Conservation (phyloP, 2,329 filamentous ascomycete genomes). For the Fusarium stilboides region DNA sequence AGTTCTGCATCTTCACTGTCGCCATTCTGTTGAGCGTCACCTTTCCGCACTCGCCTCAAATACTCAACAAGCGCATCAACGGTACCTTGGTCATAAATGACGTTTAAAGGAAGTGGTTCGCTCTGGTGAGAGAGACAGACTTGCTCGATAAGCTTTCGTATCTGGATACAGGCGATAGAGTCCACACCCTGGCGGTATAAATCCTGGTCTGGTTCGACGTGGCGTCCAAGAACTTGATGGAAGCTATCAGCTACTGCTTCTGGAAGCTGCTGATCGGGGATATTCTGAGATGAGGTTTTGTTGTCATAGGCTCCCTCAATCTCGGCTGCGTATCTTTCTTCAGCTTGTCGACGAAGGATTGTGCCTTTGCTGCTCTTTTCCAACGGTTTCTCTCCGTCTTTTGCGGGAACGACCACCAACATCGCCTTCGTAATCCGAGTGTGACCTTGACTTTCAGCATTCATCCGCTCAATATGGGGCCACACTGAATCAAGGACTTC, state of each 20-base stretch:
- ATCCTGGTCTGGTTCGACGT: conserved; percentile 60
- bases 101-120: conserved; percentile 64
- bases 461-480: conserved; percentile 62
- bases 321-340: conserved; percentile 61
- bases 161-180: conserved; percentile 70
- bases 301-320: conserved; percentile 64
- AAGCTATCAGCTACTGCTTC: conserved; percentile 54
- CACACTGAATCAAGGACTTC: conserved; percentile 60
- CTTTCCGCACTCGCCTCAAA: conserved; percentile 23
- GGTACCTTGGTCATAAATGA: conserved; percentile 73
- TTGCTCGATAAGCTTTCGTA: conserved; percentile 57
- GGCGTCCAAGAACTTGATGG: conserved; percentile 49
- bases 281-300: conserved; percentile 31
- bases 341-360: conserved; percentile 66
- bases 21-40: conserved; percentile 1
- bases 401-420: conserved; percentile 62
- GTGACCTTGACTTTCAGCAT: conserved; percentile 65
- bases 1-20: neutral
- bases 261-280: conserved; percentile 54
- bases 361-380: conserved; percentile 77
- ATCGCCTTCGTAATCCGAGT: conserved; percentile 65
- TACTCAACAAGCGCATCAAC: conserved; percentile 54
- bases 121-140: conserved; percentile 33
- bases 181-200: conserved; percentile 73
- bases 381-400: conserved; percentile 50